Percentiles rank a stretch among this genome's conserved stretches.
Evolutionary conservation across 495 filamentous ascomycete genomes (phyloP).

Genomic region (Echria macrotheca): DNA sequence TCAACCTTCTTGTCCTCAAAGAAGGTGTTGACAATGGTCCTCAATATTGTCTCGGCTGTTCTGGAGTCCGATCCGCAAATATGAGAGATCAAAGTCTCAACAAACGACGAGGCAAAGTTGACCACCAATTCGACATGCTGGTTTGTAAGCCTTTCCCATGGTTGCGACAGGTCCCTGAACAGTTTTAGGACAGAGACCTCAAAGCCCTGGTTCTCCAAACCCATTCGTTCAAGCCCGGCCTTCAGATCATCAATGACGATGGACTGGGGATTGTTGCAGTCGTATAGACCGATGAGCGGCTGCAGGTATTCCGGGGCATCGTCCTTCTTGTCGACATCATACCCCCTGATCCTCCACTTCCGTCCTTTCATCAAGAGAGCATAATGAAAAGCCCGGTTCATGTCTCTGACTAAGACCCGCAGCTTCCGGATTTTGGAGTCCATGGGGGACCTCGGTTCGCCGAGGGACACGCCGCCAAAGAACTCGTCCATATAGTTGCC

Average conservation of each 20-base stretch:
- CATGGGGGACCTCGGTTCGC: background rate
- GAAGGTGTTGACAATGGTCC: conserved; percentile 28
- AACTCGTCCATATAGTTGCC: conserved; percentile 27
- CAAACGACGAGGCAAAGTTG: conserved; percentile 14
- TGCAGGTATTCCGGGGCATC: conserved; percentile 15
- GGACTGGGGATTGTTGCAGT: conserved; percentile 7
- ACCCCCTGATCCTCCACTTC: conserved; percentile 11
- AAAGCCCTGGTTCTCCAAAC: conserved; percentile 19
- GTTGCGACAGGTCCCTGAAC: conserved; percentile 17
- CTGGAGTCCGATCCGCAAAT: conserved; percentile 12
- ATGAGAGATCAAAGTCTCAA: conserved; percentile 14
- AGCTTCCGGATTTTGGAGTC: conserved; percentile 9
- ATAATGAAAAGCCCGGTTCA: conserved; percentile 20
- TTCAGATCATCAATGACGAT: conserved; percentile 1
- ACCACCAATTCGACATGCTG: conserved; percentile 17
- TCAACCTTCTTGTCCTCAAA: conserved; percentile 27
- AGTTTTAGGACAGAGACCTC: conserved; percentile 20
- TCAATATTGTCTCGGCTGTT: conserved; percentile 22
- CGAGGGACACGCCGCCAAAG: conserved; percentile 18
- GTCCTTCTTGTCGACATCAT: background rate
- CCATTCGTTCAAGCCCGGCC: conserved; percentile 14
- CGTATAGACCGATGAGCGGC: conserved; percentile 16
- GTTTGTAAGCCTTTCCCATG: conserved; percentile 17
- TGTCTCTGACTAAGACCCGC: conserved; percentile 16
- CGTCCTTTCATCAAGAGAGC: conserved; percentile 16